Percentiles rank a stretch among this genome's conserved stretches.
Evolutionary conservation across 768 basidiomycete genomes (phyloP).

Genomic region (Boletus rufocinnamomeus): DNA sequence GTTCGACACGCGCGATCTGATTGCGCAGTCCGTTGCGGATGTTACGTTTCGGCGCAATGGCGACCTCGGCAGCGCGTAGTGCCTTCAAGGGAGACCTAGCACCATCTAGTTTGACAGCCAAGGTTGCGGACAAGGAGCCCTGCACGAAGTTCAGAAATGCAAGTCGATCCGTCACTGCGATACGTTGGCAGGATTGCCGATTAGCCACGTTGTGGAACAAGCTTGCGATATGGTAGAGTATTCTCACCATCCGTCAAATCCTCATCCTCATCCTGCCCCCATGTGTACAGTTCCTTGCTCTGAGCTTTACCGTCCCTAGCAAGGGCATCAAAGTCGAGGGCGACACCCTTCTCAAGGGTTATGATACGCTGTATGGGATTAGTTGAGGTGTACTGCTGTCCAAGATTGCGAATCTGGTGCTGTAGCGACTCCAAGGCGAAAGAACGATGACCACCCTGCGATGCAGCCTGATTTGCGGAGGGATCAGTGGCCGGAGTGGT

Average conservation of each 20-base stretch:
- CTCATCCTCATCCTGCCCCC: slow-evolving; percentile 71
- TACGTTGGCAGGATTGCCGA: neutral
- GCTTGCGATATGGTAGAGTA: slow-evolving; percentile 1
- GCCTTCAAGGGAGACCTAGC: slow-evolving; percentile 70
- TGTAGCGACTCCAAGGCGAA: slow-evolving; percentile 64
- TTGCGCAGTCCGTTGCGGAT: slow-evolving; percentile 55
- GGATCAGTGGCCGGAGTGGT: slow-evolving; percentile 39
- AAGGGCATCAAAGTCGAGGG: slow-evolving; percentile 69
- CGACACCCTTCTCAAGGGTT: slow-evolving; percentile 74
- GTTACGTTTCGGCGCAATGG: slow-evolving; percentile 61
- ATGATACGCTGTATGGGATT: slow-evolving; percentile 77
- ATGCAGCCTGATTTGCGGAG: slow-evolving; percentile 44
- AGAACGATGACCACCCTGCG: slow-evolving; percentile 46
- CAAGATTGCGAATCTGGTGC: slow-evolving; percentile 69
- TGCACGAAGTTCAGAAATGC: slow-evolving; percentile 81
- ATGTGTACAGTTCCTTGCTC: slow-evolving; percentile 84
- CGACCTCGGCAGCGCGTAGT: slow-evolving; percentile 68
- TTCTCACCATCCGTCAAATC: slow-evolving; percentile 76
- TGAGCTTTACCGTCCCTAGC: slow-evolving; percentile 67
- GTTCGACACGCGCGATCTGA: slow-evolving; percentile 67
- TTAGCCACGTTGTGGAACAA: neutral
- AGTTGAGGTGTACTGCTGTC: slow-evolving; percentile 74
- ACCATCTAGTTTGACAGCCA: slow-evolving; percentile 62
- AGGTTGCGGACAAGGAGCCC: slow-evolving; percentile 61
- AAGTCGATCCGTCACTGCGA: slow-evolving; percentile 72